Base-by-base conservation (phyloP, 2,329 filamentous ascomycete genomes). In the Neofusicoccum sp. region DNA sequence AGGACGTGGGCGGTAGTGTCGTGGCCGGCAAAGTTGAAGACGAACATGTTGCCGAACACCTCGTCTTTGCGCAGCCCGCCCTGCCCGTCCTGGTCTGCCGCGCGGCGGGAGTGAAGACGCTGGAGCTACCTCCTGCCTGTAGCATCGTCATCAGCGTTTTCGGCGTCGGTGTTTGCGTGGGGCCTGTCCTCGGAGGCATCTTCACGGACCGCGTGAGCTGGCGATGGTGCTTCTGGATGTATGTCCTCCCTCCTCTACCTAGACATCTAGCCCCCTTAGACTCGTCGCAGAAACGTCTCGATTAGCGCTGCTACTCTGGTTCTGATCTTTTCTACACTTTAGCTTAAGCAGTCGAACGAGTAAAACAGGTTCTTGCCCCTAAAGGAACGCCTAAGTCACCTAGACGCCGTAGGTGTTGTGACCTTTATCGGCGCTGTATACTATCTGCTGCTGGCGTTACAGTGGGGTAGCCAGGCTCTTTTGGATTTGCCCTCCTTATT, bases 1-100 rank as follows among this genome's bases (percentile, higher is more conserved):
- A 84, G 67, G 0, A 77, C 78, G 37, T 80, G 78, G 1, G 82
- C 79, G 0, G 81, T 82, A 0, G 82, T 84, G 64, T 85, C 82
- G 63, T 84, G 81, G 0, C 83, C 83, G 0, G 83, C 82, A 56
- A 84, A 74, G 56, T 80, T 83, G 65, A 83, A 77, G 1, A 79
- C 71, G 58, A 81, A 82, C 48, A 83, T 71, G 54, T 84, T 84
- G 11, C 82, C 80, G 44, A 80, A 79, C 3, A 85, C 79, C 63
- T 85, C 82, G 41, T 71, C 71, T 11, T 29, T 22, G 3, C 62
- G 56, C 6, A 67, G 34, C 16, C 36, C 36, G 4, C 8, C 22
- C 8, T 28, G 43, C 22, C n/a, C n/a, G n/a, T n/a, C n/a, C n/a
- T n/a, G n/a, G n/a, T n/a, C n/a, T n/a, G n/a, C n/a, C n/a, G n/a